Evolutionary conservation across 2,329 filamentous ascomycete genomes (phyloP).

Genomic region (Periglandula ipomoeae): DNA sequence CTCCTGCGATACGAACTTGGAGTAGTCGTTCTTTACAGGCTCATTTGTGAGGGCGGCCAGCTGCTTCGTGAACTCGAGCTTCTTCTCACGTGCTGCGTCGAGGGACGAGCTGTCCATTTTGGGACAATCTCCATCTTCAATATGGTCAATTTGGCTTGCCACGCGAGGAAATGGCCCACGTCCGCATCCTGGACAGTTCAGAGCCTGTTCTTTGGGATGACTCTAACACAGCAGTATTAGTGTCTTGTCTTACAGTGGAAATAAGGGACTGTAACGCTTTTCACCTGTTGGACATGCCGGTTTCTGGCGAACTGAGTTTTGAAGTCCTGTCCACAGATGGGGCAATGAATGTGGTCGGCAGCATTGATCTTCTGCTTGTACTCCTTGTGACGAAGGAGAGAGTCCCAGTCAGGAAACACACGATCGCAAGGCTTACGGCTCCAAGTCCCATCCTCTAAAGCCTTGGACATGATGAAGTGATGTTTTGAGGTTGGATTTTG

Average conservation of each 20-base stretch:
- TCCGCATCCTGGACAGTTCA: slow-evolving; percentile 39
- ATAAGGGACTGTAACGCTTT: too few relatives aligned
- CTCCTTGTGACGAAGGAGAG: slow-evolving; percentile 21
- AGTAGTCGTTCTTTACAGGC: slow-evolving; percentile 20
- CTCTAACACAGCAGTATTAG: too few relatives aligned
- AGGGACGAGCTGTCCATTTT: slow-evolving; percentile 24
- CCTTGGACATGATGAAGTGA: background rate
- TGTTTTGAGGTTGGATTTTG: too few relatives aligned
- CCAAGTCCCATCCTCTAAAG: slow-evolving; percentile 9
- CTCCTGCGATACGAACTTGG: slow-evolving; percentile 14
- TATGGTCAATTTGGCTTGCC: slow-evolving; percentile 32
- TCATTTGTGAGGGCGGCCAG: slow-evolving; percentile 19
- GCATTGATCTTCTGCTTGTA: slow-evolving; percentile 16
- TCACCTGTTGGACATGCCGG: slow-evolving; percentile 27
- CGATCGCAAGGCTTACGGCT: slow-evolving; percentile 21
- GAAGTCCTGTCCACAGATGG: slow-evolving; percentile 28
- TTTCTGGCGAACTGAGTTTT: slow-evolving; percentile 20
- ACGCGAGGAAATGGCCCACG: slow-evolving; percentile 26
- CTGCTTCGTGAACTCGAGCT: slow-evolving; percentile 24
- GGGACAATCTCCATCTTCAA: slow-evolving; percentile 33
- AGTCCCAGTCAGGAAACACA: slow-evolving; percentile 17
- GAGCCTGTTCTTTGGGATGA: slow-evolving; percentile 24
- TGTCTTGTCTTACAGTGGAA: too few relatives aligned
- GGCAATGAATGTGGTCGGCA: slow-evolving; percentile 26
- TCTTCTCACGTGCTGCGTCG: slow-evolving; percentile 25